Base-by-base conservation (phyloP, 306 rosid species). In the Trichosanthes cucumerina region DNA sequence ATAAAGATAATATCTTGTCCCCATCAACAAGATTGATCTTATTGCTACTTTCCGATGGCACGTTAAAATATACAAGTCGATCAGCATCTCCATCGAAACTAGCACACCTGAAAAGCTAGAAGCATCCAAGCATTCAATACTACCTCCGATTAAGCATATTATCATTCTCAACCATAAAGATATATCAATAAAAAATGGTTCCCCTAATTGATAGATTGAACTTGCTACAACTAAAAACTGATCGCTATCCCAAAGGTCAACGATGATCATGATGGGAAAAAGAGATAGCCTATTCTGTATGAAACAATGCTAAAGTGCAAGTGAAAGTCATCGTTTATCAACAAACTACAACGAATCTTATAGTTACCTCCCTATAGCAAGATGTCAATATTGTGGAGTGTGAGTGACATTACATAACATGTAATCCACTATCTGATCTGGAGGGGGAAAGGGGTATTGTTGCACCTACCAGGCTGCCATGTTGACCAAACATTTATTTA, bases 81-180 rank as follows among this genome's bases (percentile, higher is more conserved):
- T 95, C 97, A 18, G 97, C 98, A 86, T 95, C 98, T 82, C 98
- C 98, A 81, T 95, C 98, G 85, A 95, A 89, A 86, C 98, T 95
- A 77, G 89, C 96, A 83, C 97, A 92, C 94, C 98, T 91, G 94
- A 82, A 95, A 89, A 79, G 84, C 88, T 82, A 87, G 88, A 86
- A 85, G 80, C 78, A 84, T 68, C 82, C 79, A 60, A 34, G 46
- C 64, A 78, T 64, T 85, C 77, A 82, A 70, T 46, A 70, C 66
- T 8, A 21, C 39, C 71, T 78, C 76, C 11, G 24, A 77, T 23
- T 57, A 78, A 68, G 21, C 19, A 43, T 28, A 46, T 38, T 68
- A 64, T 60, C 11, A 14, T 44, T 71, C 76, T 46, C 28, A 72
- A 72, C 21, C 41, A 72, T 28, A 6, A 23, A 69, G 34, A 71